Percentiles rank a stretch among this genome's conserved stretches.
Evolutionary conservation across 352 stramenopile genomes (phyloP).

Genomic region (Pythium biforme): DNA sequence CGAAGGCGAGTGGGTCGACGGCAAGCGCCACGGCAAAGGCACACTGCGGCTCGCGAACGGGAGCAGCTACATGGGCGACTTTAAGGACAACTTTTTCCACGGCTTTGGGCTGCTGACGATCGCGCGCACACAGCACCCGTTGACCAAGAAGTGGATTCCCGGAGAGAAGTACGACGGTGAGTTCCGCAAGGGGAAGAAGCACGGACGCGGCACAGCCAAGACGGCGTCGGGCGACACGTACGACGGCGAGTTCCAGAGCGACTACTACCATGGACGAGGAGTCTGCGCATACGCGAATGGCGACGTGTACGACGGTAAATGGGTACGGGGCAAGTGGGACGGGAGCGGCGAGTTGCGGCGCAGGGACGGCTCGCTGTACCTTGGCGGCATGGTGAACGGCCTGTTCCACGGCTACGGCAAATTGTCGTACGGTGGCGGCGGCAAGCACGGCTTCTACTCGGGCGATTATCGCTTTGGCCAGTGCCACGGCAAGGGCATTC

Average conservation of each 20-base stretch:
- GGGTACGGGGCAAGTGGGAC: constrained; percentile 54
- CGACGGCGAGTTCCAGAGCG: constrained; percentile 48
- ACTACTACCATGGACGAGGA: constrained; percentile 55
- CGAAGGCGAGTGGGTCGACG: constrained; percentile 84
- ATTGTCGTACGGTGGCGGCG: constrained; percentile 41
- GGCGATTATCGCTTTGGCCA: constrained; percentile 55
- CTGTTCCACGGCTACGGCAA: constrained; percentile 66
- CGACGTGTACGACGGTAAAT: constrained; percentile 72
- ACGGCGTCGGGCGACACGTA: constrained; percentile 45
- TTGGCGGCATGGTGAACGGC: constrained; percentile 46
- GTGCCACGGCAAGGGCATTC: constrained; percentile 58
- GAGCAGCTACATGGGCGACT: constrained; percentile 49
- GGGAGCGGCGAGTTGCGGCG: constrained; percentile 50
- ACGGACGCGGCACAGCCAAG: constrained; percentile 50
- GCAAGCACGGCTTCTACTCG: constrained; percentile 54
- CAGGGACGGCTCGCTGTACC: constrained; percentile 52
- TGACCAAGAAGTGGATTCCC: constrained; percentile 60
- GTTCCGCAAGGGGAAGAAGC: constrained; percentile 48
- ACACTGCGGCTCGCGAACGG: constrained; percentile 46
- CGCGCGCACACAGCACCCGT: constrained; percentile 49
- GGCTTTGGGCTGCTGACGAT: constrained; percentile 61
- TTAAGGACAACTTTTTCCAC: constrained; percentile 53
- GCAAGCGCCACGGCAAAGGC: constrained; percentile 67
- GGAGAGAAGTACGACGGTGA: constrained; percentile 70
- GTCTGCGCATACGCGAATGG: constrained; percentile 56